A percentile compares a stretch with the other conserved stretches of the same genome.
Conservation (phyloP, 345 rosid species). For the Citrus medica region DNA sequence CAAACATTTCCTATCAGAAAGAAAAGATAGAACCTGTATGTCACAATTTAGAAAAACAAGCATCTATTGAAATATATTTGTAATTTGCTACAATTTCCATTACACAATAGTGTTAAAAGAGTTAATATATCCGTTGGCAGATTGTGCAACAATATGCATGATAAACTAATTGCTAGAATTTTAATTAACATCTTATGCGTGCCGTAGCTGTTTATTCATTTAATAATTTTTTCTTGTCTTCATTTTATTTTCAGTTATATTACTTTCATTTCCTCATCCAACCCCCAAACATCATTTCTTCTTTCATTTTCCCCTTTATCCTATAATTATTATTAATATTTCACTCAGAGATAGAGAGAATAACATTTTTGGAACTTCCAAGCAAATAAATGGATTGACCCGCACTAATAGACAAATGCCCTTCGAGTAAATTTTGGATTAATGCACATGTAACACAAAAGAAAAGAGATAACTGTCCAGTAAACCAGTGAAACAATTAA, state of each 20-base stretch:
- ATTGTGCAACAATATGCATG: background rate
- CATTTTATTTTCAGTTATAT: background rate
- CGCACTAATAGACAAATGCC: background rate
- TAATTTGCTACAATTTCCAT: background rate
- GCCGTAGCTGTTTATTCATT: background rate
- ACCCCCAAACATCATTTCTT: background rate
- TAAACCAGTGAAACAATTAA: background rate
- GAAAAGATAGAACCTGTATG: background rate
- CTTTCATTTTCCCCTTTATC: background rate
- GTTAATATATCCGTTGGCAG: background rate
- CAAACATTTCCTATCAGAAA: conserved; percentile 88
- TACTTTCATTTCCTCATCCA: background rate
- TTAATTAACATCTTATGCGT: background rate
- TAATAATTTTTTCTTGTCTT: background rate
- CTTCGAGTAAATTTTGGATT: background rate
- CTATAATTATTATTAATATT: background rate
- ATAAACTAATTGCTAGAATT: background rate
- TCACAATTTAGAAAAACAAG: background rate
- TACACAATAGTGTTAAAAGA: background rate
- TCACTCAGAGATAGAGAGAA: background rate
- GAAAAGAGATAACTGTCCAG: background rate
- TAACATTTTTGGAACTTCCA: background rate
- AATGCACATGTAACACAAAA: background rate
- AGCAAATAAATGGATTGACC: background rate
- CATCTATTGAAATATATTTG: background rate